Base-by-base conservation (phyloP, 345 rosid genomes). In the Carallia pectinifolia region DNA sequence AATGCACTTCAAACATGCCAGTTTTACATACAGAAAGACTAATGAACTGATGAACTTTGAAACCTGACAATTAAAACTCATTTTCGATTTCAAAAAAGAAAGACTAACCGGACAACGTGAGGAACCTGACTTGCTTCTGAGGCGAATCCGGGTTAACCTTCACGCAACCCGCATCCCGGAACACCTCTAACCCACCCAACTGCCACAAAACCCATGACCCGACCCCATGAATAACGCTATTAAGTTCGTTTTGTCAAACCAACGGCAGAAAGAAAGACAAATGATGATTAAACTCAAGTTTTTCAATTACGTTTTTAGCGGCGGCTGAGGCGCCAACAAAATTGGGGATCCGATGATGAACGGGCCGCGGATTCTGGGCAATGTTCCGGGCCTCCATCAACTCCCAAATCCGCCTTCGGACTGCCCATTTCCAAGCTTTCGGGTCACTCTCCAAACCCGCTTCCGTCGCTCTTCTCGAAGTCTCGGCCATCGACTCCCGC, bases 91-190 rank as follows among this genome's bases (percentile, higher is more conserved):
- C 3, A 34, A 67, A 23, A 6, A 37, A 37, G 40, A 53, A 54
- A 67, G 50, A 86, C 93, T 88, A 72, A 89, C 97, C 97, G 74
- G 85, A 79, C 54, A 93, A 93, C 13, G 96, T 88, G 72, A 85
- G 87, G 79, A 91, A 84, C 81, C 97, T 87, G 84, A 91, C 88
- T 85, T 88, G 92, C 89, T 93, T 93, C 71, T 93, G 98, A 0
- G 97, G 98, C 17, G 97, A 85, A 83, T 93, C 96, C 2, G 97
- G 98, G 63, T 93, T 89, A 58, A 93, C 92, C 83, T 93, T 91
- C 62, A 93, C 98, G 50, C 88, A 89, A n/a, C 38, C 52, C 7
- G 98, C 92, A 56, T 33, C 67, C 59, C 62, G 75, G 78, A 88
- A 93, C 61, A 65, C 89, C 2, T 88, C 87, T 82, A 88, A 71